Conservation (phyloP, 768 basidiomycete genomes). For the Lentinula sp. region DNA sequence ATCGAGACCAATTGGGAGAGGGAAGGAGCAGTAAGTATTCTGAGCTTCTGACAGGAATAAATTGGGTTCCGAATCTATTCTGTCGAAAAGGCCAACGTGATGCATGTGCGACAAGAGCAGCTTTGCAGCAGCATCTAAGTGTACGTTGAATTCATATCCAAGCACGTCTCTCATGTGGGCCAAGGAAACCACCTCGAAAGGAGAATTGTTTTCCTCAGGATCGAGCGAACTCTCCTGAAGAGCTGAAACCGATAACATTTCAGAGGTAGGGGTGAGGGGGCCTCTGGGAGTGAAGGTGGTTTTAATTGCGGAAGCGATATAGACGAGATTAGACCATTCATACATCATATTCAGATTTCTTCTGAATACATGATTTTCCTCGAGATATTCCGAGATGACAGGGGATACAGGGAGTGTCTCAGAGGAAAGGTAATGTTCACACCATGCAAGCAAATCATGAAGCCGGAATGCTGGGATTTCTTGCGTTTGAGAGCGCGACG, state of each 20-base stretch:
- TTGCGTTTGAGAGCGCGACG: conserved; percentile 22
- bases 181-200: conserved; percentile 54
- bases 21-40: conserved; percentile 48
- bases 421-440: conserved; percentile 43
- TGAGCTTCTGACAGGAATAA: conserved; percentile 30
- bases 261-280: conserved; percentile 24
- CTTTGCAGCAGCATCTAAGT: conserved; percentile 44
- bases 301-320: conserved; percentile 55
- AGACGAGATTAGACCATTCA: conserved; percentile 61
- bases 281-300: conserved; percentile 25
- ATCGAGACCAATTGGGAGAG: conserved; percentile 67
- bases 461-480: conserved; percentile 53
- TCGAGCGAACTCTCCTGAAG: conserved; percentile 15
- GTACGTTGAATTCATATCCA: conserved; percentile 50
- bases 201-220: conserved; percentile 21
- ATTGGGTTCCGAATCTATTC: conserved; percentile 27
- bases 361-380: conserved; percentile 37
- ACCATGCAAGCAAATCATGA: conserved; percentile 43
- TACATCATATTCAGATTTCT: conserved; percentile 50
- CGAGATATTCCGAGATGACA: conserved; percentile 45
- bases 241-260: conserved; percentile 40
- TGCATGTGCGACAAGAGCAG: conserved; percentile 55
- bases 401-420: conserved; percentile 36
- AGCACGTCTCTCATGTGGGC: conserved; percentile 58
- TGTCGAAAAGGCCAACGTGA: conserved; percentile 55